Base-by-base conservation (phyloP, 495 filamentous ascomycete species). In the Staphylotrichum tortipilum region DNA sequence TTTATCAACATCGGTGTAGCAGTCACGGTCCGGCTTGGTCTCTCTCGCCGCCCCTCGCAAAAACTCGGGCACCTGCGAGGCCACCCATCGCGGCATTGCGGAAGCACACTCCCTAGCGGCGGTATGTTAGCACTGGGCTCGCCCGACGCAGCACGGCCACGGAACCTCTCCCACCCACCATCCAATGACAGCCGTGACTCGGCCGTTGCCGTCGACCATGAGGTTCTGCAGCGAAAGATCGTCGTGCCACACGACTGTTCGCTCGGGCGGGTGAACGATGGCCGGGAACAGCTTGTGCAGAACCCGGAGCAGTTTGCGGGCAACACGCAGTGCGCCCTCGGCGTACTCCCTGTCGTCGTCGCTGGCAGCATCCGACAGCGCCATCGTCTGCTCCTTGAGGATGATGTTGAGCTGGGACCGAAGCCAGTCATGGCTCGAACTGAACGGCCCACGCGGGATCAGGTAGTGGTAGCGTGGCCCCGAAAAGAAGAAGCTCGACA, bases 31-130 rank as follows among this genome's bases (percentile, higher is more conserved):
- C 8, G 31, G n/a, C n/a, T 17, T 36, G 8, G 33, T 17, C 6
- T 18, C 44, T 30, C 44, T 36, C 9, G 14, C 33, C 15, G 31
- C 15, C 7, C 44, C 44, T 0, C 21, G 31, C 33, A 47, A 19
- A n/a, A 47, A 47, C 44, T 47, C 22, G 33, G 44, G 44, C 14
- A 37, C 23, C n/a, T 47, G 21, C 7, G 44, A 18, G 0, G 33
- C 44, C n/a, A 47, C 44, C 44, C 44, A 47, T 4, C 21, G 33
- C 8, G 33, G 44, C 31, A 26, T 17, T 9, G 14, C n/a, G 1
- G 44, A 37, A 22, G 23, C 44, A n/a, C 44, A 47, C 15, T 47
- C 44, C 78, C 78, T 81, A n/a, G n/a, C n/a, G 52, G 73, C 75
- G 24, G 7, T 8, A 3, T 44, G 24, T 29, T 38, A 44, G 15